Conservation (phyloP, 2,329 filamentous ascomycete genomes). For the Diaporthe citriasiana region DNA sequence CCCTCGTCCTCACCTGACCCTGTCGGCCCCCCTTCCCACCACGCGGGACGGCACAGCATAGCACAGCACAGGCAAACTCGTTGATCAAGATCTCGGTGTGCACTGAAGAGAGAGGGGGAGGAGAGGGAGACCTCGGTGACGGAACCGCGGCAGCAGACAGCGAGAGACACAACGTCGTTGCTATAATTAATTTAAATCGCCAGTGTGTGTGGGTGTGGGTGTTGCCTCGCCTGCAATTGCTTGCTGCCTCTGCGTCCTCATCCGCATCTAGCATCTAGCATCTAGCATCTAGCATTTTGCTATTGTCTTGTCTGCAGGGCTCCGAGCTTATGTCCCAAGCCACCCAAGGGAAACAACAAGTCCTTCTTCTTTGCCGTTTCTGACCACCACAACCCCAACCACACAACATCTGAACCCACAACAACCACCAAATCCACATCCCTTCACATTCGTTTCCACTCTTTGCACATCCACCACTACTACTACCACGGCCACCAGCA, state of each 20-base stretch:
- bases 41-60: constrained; percentile 1
- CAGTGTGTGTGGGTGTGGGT: neutral
- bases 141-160: constrained; percentile 3
- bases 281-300: constrained; percentile 28
- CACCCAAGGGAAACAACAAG: neutral
- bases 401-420: constrained; percentile 7
- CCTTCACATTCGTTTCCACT: constrained; percentile 14
- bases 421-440: constrained; percentile 4
- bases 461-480: constrained; percentile 13
- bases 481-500: neutral
- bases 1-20: constrained; percentile 15
- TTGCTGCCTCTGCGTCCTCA: neutral
- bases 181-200: constrained; percentile 16
- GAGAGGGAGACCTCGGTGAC: neutral
- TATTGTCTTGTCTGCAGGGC: constrained; percentile 33
- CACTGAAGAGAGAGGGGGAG: neutral
- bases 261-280: constrained; percentile 29
- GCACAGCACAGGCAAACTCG: neutral
- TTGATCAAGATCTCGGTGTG: constrained; percentile 35
- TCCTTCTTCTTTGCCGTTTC: constrained; percentile 15
- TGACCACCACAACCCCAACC: constrained; percentile 25
- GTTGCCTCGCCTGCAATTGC: neutral
- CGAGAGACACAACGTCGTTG: neutral
- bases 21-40: neutral
- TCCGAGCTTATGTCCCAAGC: constrained; percentile 16